Evolutionary conservation across 2,329 filamentous ascomycete species (phyloP), one percentile per base, ranked within the genome.

Genomic region (Fusarium verrucosum): DNA sequence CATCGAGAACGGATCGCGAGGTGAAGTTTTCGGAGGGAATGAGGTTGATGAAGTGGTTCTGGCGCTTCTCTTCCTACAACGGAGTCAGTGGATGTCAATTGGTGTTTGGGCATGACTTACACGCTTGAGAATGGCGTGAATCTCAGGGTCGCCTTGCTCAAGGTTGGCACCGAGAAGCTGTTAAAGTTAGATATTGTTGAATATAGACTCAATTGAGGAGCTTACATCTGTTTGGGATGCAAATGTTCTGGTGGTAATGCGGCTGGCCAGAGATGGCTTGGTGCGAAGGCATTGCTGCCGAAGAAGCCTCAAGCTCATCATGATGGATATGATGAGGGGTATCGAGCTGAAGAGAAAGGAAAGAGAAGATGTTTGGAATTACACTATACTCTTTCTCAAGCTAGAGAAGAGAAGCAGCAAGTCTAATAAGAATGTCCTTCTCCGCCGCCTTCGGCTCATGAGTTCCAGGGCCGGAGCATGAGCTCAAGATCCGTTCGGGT

Each of bases 11-110:
- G 22, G 92, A 92, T 77, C 94, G 90, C 7, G 92, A 95, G 25
- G 92, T 96, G 75, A 96, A 95, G 82, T 96, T 96, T 81, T 96
- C 92, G 13, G 92, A 96, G 22, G 92, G 92, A 66, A 96, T 96
- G 59, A 96, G 84, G 79, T 97, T 97, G 81, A 98, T 96, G 76
- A 96, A 97, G 78, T 97, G 92, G 79, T 96, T 96, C 78, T 98
- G 94, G 71, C 94, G 87, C 72, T 85, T 86, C 86, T 97, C 97
- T 82, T 97, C 94, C 91, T 96, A 26, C 1, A 40, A 35, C 6
- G 5, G 42, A 17, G 25, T 61, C 11, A 62, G 50, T 13, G 4
- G 2, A 7, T 37, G 16, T 14, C 8, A 40, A 46, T 45, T 49
- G n/a, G 10, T 4, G 13, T 7, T 2, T 11, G 11, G 33, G 5